phyloP scores from a whole-genome alignment of 345 rosid genomes.

The Sonneratia alba region DNA sequence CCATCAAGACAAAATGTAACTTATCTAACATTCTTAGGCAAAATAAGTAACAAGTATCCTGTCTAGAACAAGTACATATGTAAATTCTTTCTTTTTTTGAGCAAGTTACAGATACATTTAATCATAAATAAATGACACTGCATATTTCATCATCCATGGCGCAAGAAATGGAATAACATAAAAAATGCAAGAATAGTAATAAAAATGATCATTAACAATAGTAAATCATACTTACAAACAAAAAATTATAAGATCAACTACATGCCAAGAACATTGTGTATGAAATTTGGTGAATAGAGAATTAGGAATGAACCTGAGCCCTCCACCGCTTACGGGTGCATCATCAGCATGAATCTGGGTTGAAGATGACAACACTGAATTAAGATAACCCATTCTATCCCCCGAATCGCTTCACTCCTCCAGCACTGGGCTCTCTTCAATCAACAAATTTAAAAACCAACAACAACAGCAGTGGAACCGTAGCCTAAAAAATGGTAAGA shows the following conservation, averaged over 20 bases:
- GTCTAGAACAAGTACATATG: not conserved
- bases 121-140: not conserved
- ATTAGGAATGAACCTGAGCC: slow-evolving; percentile 51
- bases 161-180: not conserved
- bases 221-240: not conserved
- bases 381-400: slow-evolving; percentile 61
- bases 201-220: not conserved
- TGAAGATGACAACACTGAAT: slow-evolving; percentile 66
- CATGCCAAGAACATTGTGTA: not conserved
- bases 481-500: not conserved
- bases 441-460: not conserved
- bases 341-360: slow-evolving; percentile 67
- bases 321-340: slow-evolving; percentile 83
- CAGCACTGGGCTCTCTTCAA: not conserved
- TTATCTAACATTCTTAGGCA: not conserved
- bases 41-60: not conserved
- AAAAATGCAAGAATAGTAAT: not conserved
- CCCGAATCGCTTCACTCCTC: not conserved
- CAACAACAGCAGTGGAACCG: not conserved
- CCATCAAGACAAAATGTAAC: not conserved
- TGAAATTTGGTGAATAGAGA: slow-evolving; percentile 6
- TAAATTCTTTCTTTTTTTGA: not conserved
- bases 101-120: not conserved
- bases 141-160: not conserved
- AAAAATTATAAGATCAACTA: not conserved